A percentile compares a stretch with the other conserved stretches of the same genome.
Conservation (phyloP, 2,329 filamentous ascomycete genomes). For the Aspergillus eucalypticola region DNA sequence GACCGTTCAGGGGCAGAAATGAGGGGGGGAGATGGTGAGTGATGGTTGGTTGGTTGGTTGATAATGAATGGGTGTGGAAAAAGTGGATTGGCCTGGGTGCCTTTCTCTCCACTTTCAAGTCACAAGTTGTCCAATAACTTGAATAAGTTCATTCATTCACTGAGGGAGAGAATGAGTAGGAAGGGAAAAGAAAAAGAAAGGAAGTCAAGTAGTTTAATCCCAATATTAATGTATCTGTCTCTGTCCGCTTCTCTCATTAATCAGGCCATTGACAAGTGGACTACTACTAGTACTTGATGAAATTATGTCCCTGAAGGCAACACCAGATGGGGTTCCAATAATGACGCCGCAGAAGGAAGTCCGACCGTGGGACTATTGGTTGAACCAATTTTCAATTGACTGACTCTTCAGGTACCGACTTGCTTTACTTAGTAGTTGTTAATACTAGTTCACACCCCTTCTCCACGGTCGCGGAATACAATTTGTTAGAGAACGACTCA, state of each 20-base stretch:
- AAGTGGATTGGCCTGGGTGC: conserved; percentile 18
- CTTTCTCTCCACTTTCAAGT: conserved; percentile 13
- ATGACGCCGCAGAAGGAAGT: neutral
- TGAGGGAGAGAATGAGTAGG: neutral
- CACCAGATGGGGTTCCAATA: neutral
- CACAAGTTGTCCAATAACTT: too few species aligned
- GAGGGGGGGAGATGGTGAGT: neutral
- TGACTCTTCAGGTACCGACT: too few species aligned
- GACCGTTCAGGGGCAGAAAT: conserved; percentile 18
- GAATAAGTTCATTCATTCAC: conserved; percentile 10
- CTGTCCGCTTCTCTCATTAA: neutral
- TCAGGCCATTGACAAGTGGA: neutral
- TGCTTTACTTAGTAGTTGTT: too few species aligned
- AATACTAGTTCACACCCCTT: too few species aligned
- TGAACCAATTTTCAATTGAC: neutral
- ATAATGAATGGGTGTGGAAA: too few species aligned
- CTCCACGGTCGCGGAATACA: too few species aligned
- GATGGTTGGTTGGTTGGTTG: too few species aligned
- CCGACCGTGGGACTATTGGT: conserved; percentile 2
- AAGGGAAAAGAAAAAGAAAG: neutral
- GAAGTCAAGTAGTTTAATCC: neutral
- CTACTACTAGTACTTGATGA: neutral
- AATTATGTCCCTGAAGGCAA: too few species aligned
- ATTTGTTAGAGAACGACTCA: too few species aligned
- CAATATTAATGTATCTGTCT: neutral